Evolutionary conservation across 306 rosid species (phyloP), one percentile per base, ranked within the genome.

Genomic region (Medicago lupulina): DNA sequence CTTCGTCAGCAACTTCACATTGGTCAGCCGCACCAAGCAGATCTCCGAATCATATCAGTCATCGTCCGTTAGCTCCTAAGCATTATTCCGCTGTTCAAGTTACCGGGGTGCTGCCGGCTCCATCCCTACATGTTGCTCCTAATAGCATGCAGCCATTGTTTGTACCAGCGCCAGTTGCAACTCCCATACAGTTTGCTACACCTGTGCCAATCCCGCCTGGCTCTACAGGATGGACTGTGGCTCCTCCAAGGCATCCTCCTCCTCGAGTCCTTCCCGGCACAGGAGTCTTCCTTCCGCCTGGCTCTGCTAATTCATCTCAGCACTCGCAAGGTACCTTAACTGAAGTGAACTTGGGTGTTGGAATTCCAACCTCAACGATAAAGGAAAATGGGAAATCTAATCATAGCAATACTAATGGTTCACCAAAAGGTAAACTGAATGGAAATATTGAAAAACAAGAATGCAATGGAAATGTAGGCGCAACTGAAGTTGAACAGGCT

Each of bases 201-300:
- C 84, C 96, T 5, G 91, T 94, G 71, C 86, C 92, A 7, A 73
- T 91, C 64, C 85, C 97, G 3, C 71, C 96, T 1, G 90, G 85
- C 72, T 83, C 98, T 5, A n/a, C 89, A 0, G 90, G 89, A 72
- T 93, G 98, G 98, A 53, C 91, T 6, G 65, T 92, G 4, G 89
- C 95, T 67, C 96, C 96, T 57, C 75, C 87, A 25, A 86, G 91
- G 86, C 98, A 94, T 49, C 96, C 97, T 60, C 85, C 96, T 16
- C 97, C 98, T 23, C 85, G 96, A 78, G 63, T 92, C 71, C 87
- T 76, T 11, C 97, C 99, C 0, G 99, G 99, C 53, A 95, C 99
- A 0, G 99, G 99, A 79, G 99, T 95, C 75, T 95, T 95, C 86
- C 93, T 95, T 25, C 99, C 98, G 73, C 98, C 96, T 3, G 97